These are phyloP conservation scores for Xanthoconium stramineum DNA, from an alignment of 768 basidiomycete genomes.

Conservation along the genomic window DNA sequence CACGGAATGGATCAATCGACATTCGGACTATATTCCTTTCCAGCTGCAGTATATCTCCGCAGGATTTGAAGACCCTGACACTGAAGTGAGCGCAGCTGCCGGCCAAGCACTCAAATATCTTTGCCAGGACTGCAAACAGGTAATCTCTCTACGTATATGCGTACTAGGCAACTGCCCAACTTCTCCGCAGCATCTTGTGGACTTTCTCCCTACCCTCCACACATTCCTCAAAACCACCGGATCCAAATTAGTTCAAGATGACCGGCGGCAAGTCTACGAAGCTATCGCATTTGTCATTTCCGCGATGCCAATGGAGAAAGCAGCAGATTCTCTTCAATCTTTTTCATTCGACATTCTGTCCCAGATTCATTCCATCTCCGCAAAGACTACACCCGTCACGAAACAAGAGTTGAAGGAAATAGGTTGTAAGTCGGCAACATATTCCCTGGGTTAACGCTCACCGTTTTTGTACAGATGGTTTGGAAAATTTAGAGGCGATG, in stretches of 20 bases:
- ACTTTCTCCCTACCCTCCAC: conserved; percentile 89
- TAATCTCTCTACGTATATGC: conserved; percentile 28
- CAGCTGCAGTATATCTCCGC: conserved; percentile 89
- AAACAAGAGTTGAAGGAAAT: conserved; percentile 70
- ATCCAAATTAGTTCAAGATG: conserved; percentile 76
- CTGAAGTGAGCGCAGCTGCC: conserved; percentile 87
- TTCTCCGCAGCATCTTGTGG: conserved; percentile 70
- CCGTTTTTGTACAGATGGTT: conserved; percentile 50
- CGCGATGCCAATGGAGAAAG: conserved; percentile 87
- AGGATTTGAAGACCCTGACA: conserved; percentile 80
- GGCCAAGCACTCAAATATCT: conserved; percentile 95
- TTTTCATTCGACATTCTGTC: conserved; percentile 86
- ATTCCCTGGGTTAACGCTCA: conserved; percentile 4
- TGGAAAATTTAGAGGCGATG: conserved; percentile 95
- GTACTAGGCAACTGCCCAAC: conserved; percentile 6
- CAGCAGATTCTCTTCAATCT: conserved; percentile 79
- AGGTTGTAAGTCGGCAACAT: conserved; percentile 51
- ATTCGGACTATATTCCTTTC: conserved; percentile 80
- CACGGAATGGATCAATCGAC: conserved; percentile 92
- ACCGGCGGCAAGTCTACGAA: conserved; percentile 89
- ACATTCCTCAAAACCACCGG: conserved; percentile 82
- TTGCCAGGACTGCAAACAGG: conserved; percentile 94
- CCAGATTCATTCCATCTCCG: conserved; percentile 63
- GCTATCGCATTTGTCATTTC: conserved; percentile 95
- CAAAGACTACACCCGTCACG: conserved; percentile 50